Evolutionary conservation across 441 rosid genomes (phyloP), one percentile per base, ranked within the genome.

Genomic region (Capsella rubella): DNA sequence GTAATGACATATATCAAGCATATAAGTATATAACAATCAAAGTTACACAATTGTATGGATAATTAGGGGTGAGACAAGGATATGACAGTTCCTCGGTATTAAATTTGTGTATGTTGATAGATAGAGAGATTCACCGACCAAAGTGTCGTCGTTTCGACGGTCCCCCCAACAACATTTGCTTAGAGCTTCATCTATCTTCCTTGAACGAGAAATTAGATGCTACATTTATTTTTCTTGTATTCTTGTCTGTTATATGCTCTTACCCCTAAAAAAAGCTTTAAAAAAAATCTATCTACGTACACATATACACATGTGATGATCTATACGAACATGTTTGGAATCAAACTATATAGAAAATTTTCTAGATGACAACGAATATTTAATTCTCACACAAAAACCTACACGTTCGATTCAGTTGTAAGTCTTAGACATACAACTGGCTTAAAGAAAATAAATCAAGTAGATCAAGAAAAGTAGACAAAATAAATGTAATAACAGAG

Each of bases 91-190:
- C 52, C 40, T 75, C 37, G 52, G 59, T 62, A 59, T 46, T 62
- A 18, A 69, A 0, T 39, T 49, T 49, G 25, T 21, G 25, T 37
- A 7, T 63, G 70, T 69, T 75, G 21, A 75, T 37, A 69, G 54
- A 76, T 49, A 64, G 64, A 66, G 64, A 65, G 57, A 65, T 53
- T 66, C 39, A 60, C 77, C 77, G 73, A 71, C 80, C 77, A 71
- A 58, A 42, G 69, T 66, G 77, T 52, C 52, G 77, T 66, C 77
- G 77, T 77, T 65, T 77, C 64, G 58, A 46, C 43, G 50, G 72
- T 34, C 72, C 77, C 77, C 63, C 25, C 25, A 21, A 34, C 76
- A 65, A 65, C 80, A 64, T 65, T 77, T 77, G 80, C 77, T 71
- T 77, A 32, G 18, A 65, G 63, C 59, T 66, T 65, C 72, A 43